Base-by-base conservation (phyloP, 345 rosid genomes). In the Arabis alpina region DNA sequence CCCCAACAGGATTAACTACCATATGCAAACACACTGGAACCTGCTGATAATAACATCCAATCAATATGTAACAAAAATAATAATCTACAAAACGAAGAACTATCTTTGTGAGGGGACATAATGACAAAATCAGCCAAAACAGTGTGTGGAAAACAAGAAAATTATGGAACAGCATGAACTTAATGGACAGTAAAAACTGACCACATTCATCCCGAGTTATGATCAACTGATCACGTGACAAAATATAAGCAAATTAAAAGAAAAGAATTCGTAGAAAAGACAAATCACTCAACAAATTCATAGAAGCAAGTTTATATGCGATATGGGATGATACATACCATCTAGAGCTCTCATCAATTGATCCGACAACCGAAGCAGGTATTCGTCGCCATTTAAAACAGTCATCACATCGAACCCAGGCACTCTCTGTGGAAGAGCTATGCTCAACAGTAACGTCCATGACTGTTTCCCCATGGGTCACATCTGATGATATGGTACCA, bases 351-450 rank as follows among this genome's bases (percentile, higher is more conserved):
- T 84, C 93, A 67, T 85, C 91, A 64, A 94, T 84, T 40, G 82
- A 77, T 62, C 77, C 84, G 16, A 85, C 90, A 62, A 89, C 85
- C 56, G 81, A 64, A 79, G 86, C 88, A 43, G 92, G 86, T 69
- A 94, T 91, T 28, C 96, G 90, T 76, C 99, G 84, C 99, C 99
- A 94, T 84, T 94, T 89, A 55, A 75, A 80, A 74, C 98, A 94
- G 73, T 84, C 96, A 79, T 94, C 99, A 81, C 99, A 94, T 27
- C 81, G 84, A 75, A 91, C 99, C 99, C 99, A 94, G 10, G 99
- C 98, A 84, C 73, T 79, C 64, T 83, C 89, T 1, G 68, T 27
- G 48, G 83, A 80, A 54, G 54, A 54, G 68, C 36, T 49, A 71
- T 84, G 82, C 79, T 83, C 84, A 54, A 70, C 65, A 58, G 72